Evolutionary conservation across 2,329 filamentous ascomycete species (phyloP).

Genomic region (Acephala macrosclerotiorum): DNA sequence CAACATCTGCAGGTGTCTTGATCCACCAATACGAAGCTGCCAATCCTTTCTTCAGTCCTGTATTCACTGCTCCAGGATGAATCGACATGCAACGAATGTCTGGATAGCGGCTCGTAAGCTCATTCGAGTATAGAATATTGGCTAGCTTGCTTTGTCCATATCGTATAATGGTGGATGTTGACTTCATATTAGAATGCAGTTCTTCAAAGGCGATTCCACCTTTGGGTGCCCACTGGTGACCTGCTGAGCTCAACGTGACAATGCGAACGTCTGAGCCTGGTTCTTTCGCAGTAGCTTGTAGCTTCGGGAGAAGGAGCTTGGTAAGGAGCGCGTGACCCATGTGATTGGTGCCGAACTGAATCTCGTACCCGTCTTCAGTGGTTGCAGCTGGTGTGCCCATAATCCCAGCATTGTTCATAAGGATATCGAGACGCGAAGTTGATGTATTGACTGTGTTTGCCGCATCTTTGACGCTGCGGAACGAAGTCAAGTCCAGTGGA

Average conservation of each 20-base stretch:
- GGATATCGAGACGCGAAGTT: constrained; percentile 50
- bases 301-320: constrained; percentile 46
- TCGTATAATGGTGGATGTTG: constrained; percentile 22
- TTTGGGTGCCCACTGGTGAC: constrained; percentile 5
- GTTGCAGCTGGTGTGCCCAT: constrained; percentile 48
- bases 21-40: not conserved
- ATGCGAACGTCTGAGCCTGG: constrained; percentile 30
- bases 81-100: constrained; percentile 47
- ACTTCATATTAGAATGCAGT: constrained; percentile 16
- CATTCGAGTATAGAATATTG: constrained; percentile 52
- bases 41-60: constrained; percentile 18
- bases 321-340: constrained; percentile 55
- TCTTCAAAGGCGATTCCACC: constrained; percentile 42
- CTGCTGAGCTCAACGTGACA: constrained; percentile 18
- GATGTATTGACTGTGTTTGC: constrained; percentile 47
- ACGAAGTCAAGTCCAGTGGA: constrained; percentile 49
- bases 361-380: constrained; percentile 55
- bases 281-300: constrained; percentile 39
- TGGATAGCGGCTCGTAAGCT: constrained; percentile 49
- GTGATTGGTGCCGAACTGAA: constrained; percentile 57
- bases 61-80: constrained; percentile 49
- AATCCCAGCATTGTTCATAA: constrained; percentile 55
- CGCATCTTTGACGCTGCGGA: constrained; percentile 52
- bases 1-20: constrained; percentile 16
- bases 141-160: constrained; percentile 58